Evolutionary conservation across 2,329 filamentous ascomycete genomes (phyloP), one percentile per base, ranked within the genome.

Genomic region (Scytalidium sp.): DNA sequence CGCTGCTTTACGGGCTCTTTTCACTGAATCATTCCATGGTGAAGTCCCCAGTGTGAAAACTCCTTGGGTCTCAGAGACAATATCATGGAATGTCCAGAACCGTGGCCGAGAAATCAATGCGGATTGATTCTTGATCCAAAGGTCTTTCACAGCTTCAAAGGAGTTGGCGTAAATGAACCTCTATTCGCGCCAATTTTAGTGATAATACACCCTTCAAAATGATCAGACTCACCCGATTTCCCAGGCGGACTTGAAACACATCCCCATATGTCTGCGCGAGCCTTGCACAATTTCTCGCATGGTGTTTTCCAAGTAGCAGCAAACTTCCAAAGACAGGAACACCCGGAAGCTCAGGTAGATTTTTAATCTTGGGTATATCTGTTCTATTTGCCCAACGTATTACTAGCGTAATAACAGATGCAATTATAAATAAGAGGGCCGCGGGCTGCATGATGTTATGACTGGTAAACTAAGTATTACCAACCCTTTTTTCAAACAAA

Each of bases 21-120:
- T 74, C 60, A 75, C 79, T 29, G 71, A 75, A 19, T 76, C 72
- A 46, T 79, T 75, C 76, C 76, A 79, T 1, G 76, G 76, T 2
- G 69, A 73, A 4, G 69, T 73, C n/a, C 76, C 76, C 45, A 80
- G 79, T 0, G 76, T 80, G 62, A 79, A 80, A n/a, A 36, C 32
- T 1, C 76, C 77, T 54, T 80, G 75, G 0, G 74, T 76, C 11
- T 64, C 70, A 56, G 70, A 74, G 15, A 80, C 78, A 44, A 79
- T 65, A 2, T 74, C 75, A 52, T 80, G 77, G 60, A 80, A 80
- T 0, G 76, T 79, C 55, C 76, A 78, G 2, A 79, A 64, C 25
- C 68, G 78, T 0, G 75, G 75, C 1, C 74, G 66, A 54, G 76
- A 73, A 32, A 79, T 77, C 7, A 78, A 60, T 3, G 76, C 75